Evolutionary conservation across 1,284 basidiomycete genomes (phyloP), one percentile per base, ranked within the genome.

Genomic region (Cystobasidium sp.): DNA sequence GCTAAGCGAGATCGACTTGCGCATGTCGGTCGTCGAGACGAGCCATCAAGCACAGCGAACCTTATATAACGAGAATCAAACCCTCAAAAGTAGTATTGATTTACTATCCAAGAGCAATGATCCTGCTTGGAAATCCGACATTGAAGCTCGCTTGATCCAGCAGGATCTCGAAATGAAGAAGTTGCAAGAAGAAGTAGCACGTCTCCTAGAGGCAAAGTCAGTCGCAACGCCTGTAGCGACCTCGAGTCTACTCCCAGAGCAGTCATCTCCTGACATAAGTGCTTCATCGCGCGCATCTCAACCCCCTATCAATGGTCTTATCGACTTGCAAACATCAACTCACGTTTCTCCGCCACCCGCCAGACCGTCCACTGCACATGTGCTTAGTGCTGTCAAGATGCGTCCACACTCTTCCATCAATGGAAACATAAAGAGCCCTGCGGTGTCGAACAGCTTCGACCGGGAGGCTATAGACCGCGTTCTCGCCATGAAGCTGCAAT

Each of bases 31-130:
- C 6, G 9, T 63, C 16, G 61, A 63, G 44, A 47, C 43, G 12
- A 49, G 46, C 43, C 61, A 63, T 22, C 61, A 63, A 31, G 46
- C 24, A 63, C 9, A 46, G 31, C 44, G 47, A 16, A 63, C 61
- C 4, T 8, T 49, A 12, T 16, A n/a, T 8, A 12, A 63, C 44
- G 61, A 63, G 8, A 63, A 63, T 31, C 24, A 47, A 46, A 63
- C 61, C 1, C 61, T 63, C n/a, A 63, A 63, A 22, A 22, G 31
- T 12, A 63, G 61, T 31, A 12, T 63, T 22, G 47, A 41, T 41
- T 49, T 63, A n/a, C 31, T 63, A 10, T 63, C 61, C 16, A 46
- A 63, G 20, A 63, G 61, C 20, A 63, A 46, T 14, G 46, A 47
- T 24, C 61, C 44, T 46, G 46, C 43, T 47, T 63, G 61, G 61